Evolutionary conservation across 805 yeast species (phyloP), one percentile per base, ranked within the genome.

Genomic region (Lipomyces lipofer): DNA sequence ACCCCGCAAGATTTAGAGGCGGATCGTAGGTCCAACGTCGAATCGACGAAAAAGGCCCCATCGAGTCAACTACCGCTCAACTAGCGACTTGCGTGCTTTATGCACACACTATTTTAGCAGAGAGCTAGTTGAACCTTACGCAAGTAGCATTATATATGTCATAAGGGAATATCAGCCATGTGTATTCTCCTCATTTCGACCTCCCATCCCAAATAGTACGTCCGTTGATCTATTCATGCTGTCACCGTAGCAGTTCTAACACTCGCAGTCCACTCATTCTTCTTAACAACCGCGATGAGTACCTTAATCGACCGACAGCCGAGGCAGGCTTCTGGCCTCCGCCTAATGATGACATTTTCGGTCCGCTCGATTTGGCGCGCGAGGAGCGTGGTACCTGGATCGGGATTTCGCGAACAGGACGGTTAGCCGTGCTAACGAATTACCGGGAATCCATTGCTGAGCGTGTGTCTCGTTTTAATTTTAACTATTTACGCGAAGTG

Each of bases 371-470:
- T 67, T 68, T 86, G 63, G 88, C 84, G 0, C 69, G 90, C 32
- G 70, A 75, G 1, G 90, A 83, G 51, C 88, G 81, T 59, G 97
- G 99, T 1, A 88, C 97, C 0, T 94, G 99, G 99, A 80, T 88
- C 1, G 97, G 96, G 0, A 77, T 86, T 1, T 76, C 81, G 38
- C 73, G 73, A 28, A 66, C 63, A 2, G 88, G 88, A 0, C 75
- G 77, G 55, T 54, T 91, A 1, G 86, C 95, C 0, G 86, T 86
- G 1, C 75, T 92, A 25, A 83, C 94, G 15, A 92, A 92, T 67
- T 83, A 80, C 66, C 72, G 87, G 45, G 94, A 86, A 62, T 69
- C 70, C 5, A 52, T 59, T 39, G n/a, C 12, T 39, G 25, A n/a
- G 28, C 43, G n/a, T n/a, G n/a, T n/a, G n/a, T 39, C 24, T 39